Conservation (phyloP, 768 basidiomycete species). For the Suillus subalutaceus region DNA sequence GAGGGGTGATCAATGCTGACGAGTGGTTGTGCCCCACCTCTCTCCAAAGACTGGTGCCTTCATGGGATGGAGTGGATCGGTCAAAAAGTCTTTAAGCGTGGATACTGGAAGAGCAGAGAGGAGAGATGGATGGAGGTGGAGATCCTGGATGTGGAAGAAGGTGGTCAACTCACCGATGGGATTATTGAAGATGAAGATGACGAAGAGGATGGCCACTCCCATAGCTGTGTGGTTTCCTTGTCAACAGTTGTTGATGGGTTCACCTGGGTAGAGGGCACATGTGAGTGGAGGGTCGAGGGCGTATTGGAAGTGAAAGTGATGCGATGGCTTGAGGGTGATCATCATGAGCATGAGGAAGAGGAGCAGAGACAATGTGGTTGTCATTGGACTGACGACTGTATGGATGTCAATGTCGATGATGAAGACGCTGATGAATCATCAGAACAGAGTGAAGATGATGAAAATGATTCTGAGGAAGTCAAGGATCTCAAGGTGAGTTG, state of each 20-base stretch:
- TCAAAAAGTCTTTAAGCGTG: constrained; percentile 82
- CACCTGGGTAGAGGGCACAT: too few relatives aligned
- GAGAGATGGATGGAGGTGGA: constrained; percentile 74
- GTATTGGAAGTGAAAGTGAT: too few relatives aligned
- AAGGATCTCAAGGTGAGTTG: constrained; percentile 73
- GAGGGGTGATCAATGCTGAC: constrained; percentile 72
- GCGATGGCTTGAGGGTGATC: too few relatives aligned
- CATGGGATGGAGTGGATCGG: constrained; percentile 91
- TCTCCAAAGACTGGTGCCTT: constrained; percentile 94
- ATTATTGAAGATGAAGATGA: constrained; percentile 79
- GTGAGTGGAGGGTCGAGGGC: too few relatives aligned
- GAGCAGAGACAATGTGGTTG: too few relatives aligned
- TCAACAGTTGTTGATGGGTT: too few relatives aligned
- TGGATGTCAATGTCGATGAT: constrained; percentile 59
- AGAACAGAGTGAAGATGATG: constrained; percentile 54
- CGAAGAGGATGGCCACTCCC: constrained; percentile 42
- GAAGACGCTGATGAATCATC: constrained; percentile 46
- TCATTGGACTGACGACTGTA: constrained; percentile 39
- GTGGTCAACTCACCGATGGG: constrained; percentile 65
- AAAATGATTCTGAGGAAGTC: constrained; percentile 71
- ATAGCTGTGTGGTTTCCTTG: constrained; percentile 32
- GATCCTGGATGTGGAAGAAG: constrained; percentile 67
- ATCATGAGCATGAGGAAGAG: too few relatives aligned
- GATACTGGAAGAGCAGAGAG: constrained; percentile 32
- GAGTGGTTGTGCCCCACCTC: constrained; percentile 64